A percentile compares a stretch with the other conserved stretches of the same genome.
Conservation (phyloP, 495 filamentous ascomycete species). For the Aspergillus kassunensis region DNA sequence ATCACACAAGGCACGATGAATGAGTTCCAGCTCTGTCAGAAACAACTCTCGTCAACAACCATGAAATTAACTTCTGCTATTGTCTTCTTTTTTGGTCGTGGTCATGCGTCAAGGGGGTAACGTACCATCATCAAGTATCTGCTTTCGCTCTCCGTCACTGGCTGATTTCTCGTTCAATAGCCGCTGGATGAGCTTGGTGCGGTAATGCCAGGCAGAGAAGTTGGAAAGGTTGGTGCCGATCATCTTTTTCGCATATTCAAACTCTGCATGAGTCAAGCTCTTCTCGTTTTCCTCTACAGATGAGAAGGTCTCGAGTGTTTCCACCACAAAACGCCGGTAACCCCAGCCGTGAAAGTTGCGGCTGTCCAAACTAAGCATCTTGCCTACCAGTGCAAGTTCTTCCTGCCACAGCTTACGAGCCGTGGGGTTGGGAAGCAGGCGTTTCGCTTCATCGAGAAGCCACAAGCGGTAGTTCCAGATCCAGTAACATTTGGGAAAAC, state of each 20-base stretch:
- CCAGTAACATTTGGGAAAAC: constrained; percentile 98
- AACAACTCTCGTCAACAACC: not conserved
- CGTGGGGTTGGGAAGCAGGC: constrained; percentile 49
- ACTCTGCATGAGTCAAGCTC: constrained; percentile 73
- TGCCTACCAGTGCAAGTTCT: constrained; percentile 74
- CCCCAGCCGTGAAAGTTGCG: constrained; percentile 98
- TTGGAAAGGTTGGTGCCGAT: constrained; percentile 79
- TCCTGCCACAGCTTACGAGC: constrained; percentile 70
- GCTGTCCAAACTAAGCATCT: constrained; percentile 81
- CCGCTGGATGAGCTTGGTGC: constrained; percentile 74
- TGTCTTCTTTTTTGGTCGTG: not conserved
- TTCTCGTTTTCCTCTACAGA: constrained; percentile 34
- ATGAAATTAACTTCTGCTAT: not conserved
- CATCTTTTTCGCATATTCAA: constrained; percentile 86
- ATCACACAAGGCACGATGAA: constrained; percentile 76
- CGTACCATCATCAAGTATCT: constrained; percentile 70
- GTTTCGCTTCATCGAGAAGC: constrained; percentile 69
- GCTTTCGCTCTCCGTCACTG: constrained; percentile 54
- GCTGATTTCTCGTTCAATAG: constrained; percentile 67
- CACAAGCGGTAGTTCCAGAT: constrained; percentile 97
- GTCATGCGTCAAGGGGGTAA: constrained; percentile 7
- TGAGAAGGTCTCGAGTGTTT: constrained; percentile 56
- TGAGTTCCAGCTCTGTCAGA: constrained; percentile 61
- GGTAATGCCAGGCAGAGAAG: constrained; percentile 95
- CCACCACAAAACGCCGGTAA: constrained; percentile 75